Evolutionary conservation across 495 filamentous ascomycete genomes (phyloP).

Genomic region (Monascus purpureus): DNA sequence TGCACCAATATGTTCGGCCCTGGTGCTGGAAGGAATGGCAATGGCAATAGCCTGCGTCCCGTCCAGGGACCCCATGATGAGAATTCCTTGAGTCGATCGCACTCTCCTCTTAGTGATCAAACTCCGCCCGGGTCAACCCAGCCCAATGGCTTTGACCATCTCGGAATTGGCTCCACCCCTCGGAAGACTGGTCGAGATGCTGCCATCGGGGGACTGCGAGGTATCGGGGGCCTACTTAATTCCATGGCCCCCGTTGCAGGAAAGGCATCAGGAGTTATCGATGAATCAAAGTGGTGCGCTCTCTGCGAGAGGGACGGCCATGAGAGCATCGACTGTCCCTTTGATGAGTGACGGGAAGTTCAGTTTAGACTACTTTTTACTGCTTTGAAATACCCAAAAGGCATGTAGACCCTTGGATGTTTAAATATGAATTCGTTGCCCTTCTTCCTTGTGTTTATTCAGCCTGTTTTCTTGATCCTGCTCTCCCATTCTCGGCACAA

Average conservation of each 20-base stretch:
- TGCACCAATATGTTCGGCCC: conserved; percentile 74
- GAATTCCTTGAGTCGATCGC: background rate
- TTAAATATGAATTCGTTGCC: too few species aligned
- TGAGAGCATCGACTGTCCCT: conserved; percentile 87
- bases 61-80: background rate
- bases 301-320: conserved; percentile 94
- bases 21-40: conserved; percentile 17
- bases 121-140: background rate
- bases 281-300: conserved; percentile 89
- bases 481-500: too few species aligned
- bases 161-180: too few species aligned
- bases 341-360: conserved; percentile 82
- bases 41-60: conserved; percentile 5
- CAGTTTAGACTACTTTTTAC: too few species aligned
- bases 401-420: too few species aligned
- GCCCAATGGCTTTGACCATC: background rate
- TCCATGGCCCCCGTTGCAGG: conserved; percentile 47
- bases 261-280: conserved; percentile 64
- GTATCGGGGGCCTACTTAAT: conserved; percentile 30
- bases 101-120: background rate
- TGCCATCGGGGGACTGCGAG: conserved; percentile 51
- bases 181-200: conserved; percentile 36
- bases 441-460: too few species aligned
- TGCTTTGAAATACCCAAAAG: conserved; percentile 5
- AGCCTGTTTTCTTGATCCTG: too few species aligned